phyloP scores from a whole-genome alignment of 2,329 filamentous ascomycete species.

The Cladosporium sp. region DNA sequence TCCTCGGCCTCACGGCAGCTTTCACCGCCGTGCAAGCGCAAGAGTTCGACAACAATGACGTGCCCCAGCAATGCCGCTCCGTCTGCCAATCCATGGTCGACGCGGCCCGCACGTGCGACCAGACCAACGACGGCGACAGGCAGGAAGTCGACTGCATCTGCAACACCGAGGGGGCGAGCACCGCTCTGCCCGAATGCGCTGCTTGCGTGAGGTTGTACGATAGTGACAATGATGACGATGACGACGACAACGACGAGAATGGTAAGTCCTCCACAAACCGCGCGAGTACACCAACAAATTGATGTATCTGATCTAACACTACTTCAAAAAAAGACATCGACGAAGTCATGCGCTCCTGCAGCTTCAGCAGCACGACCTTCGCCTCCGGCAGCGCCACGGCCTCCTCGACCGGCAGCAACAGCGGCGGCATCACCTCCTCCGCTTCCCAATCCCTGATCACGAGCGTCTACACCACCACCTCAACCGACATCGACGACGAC shows the following conservation, averaged over 20 bases:
- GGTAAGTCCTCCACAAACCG: no score
- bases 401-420: conserved; percentile 7
- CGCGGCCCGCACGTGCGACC: conserved; percentile 18
- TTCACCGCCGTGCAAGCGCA: conserved; percentile 20
- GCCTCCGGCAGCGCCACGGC: conserved; percentile 19
- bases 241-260: conserved; percentile 27
- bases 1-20: conserved; percentile 12
- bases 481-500: conserved; percentile 12
- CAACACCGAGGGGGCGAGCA: conserved; percentile 23
- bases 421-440: conserved; percentile 5
- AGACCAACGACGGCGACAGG: conserved; percentile 3
- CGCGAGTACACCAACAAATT: no score
- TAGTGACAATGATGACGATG: conserved; percentile 25
- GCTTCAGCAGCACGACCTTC: conserved; percentile 26
- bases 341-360: conserved; percentile 30
- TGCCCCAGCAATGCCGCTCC: conserved; percentile 27
- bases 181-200: conserved; percentile 28
- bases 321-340: conserved; percentile 11
- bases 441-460: conserved; percentile 5
- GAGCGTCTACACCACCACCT: conserved; percentile 4
- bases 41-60: conserved; percentile 30
- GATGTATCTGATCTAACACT: no score
- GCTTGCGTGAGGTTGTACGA: conserved; percentile 29
- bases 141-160: conserved; percentile 27
- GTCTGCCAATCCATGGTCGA: conserved; percentile 21